A percentile compares a stretch with the other conserved stretches of the same genome.
These are phyloP conservation scores for Globisporangium paddicum DNA, from an alignment of 352 stramenopile genomes.

Conservation along the genomic window DNA sequence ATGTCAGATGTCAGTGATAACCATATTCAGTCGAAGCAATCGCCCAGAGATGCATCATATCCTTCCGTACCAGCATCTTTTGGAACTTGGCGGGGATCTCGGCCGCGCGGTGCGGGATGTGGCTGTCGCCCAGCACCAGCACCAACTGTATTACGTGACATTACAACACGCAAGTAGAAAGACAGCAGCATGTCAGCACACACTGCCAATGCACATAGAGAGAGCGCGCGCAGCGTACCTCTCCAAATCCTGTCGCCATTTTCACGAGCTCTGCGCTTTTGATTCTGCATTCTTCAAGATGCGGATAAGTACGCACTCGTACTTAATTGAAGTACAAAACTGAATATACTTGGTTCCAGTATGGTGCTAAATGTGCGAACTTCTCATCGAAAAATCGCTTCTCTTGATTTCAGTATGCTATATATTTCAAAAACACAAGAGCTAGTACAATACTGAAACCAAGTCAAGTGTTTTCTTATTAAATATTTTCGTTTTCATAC, in stretches of 20 bases:
- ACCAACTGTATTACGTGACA: conserved; percentile 78
- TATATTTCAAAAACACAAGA: too few species aligned
- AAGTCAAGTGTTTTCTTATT: too few species aligned
- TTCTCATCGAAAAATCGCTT: too few species aligned
- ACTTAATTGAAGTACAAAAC: too few species aligned
- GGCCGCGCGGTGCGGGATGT: conserved; percentile 93
- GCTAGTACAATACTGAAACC: neutral
- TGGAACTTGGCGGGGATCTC: conserved; percentile 97
- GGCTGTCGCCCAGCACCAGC: conserved; percentile 95
- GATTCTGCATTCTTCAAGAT: neutral
- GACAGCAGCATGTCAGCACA: neutral
- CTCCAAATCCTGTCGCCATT: conserved; percentile 65
- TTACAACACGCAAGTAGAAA: neutral
- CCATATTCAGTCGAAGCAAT: too few species aligned
- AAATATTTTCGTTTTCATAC: too few species aligned
- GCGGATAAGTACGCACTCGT: neutral
- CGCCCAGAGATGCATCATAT: neutral
- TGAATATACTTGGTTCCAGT: too few species aligned
- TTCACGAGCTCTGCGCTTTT: conserved; percentile 12
- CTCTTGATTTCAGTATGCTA: too few species aligned
- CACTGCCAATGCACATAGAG: neutral
- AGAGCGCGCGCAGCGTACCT: conserved; percentile 22
- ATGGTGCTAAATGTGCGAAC: too few species aligned
- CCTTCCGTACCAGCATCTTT: conserved; percentile 85
- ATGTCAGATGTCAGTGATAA: neutral